phyloP scores from a whole-genome alignment of 805 yeast species.

The Citeromyces matritensis region DNA sequence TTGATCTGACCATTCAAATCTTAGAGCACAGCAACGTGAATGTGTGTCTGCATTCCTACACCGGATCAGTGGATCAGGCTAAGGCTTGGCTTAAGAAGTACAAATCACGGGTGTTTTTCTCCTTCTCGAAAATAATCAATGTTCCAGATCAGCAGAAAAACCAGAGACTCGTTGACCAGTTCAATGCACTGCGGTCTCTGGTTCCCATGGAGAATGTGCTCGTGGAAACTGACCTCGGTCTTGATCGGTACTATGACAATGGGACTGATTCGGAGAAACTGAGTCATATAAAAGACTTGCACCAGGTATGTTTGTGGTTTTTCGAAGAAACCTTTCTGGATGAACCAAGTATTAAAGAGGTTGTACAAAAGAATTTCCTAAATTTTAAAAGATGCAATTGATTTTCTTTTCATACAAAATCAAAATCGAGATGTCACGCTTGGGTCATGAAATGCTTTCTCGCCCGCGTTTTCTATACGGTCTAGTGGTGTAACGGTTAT shows the following conservation, averaged over 20 bases:
- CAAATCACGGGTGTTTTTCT: conserved; percentile 23
- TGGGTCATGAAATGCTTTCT: too few species aligned
- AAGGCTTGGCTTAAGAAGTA: conserved; percentile 24
- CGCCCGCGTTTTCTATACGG: too few species aligned
- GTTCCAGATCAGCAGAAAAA: conserved; percentile 10
- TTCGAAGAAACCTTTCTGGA: too few species aligned
- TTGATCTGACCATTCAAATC: conserved; percentile 20
- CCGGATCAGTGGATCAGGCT: conserved; percentile 69
- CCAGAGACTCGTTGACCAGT: conserved; percentile 7
- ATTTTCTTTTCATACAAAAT: too few species aligned
- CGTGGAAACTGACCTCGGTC: conserved; percentile 36
- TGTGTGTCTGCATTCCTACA: conserved; percentile 69
- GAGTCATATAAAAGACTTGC: too few species aligned
- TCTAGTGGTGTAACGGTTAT: too few species aligned
- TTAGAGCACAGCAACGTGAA: conserved; percentile 9
- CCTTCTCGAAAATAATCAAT: conserved; percentile 38
- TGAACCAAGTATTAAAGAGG: too few species aligned
- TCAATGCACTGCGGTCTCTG: conserved; percentile 10
- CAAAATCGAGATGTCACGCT: too few species aligned
- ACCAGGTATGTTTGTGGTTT: too few species aligned
- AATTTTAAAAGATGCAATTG: too few species aligned
- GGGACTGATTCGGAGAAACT: too few species aligned
- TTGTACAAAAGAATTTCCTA: too few species aligned
- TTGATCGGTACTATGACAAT: conserved; percentile 7
- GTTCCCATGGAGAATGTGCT: conserved; percentile 22